Conservation (phyloP, 257 asterid species). For the Fraxinus excelsior region DNA sequence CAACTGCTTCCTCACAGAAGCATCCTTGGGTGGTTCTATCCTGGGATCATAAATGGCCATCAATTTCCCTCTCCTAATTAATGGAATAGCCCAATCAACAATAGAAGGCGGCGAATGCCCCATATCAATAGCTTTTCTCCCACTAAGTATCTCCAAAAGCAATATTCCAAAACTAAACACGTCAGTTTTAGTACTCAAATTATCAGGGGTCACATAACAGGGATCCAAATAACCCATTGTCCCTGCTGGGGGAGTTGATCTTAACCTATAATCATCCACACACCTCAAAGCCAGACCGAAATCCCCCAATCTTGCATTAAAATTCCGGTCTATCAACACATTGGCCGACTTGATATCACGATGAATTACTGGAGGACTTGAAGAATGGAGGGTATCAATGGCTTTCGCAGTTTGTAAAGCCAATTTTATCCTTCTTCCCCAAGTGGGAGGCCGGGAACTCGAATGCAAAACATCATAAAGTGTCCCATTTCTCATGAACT, state of each 20-base stretch:
- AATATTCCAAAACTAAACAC: conserved; percentile 82
- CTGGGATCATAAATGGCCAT: conserved; percentile 64
- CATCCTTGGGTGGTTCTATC: conserved; percentile 63
- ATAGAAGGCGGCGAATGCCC: conserved; percentile 72
- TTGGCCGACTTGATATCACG: conserved; percentile 85
- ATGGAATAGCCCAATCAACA: conserved; percentile 87
- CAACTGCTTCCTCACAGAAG: conserved; percentile 63
- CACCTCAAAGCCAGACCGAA: conserved; percentile 81
- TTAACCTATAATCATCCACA: conserved; percentile 58
- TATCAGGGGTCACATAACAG: conserved; percentile 76
- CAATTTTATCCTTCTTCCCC: conserved; percentile 76
- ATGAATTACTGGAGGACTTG: conserved; percentile 70
- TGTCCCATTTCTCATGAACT: conserved; percentile 86
- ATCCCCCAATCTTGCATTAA: conserved; percentile 80
- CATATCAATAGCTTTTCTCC: conserved; percentile 85
- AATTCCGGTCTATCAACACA: conserved; percentile 66
- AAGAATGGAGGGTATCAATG: conserved; percentile 62
- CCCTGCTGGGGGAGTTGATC: conserved; percentile 91
- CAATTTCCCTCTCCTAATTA: conserved; percentile 75
- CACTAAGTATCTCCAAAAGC: conserved; percentile 84
- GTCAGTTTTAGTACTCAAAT: conserved; percentile 72
- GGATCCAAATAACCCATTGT: conserved; percentile 97
- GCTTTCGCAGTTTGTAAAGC: conserved; percentile 79
- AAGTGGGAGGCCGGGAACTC: conserved; percentile 54
- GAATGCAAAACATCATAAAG: conserved; percentile 72